Evolutionary conservation across 495 filamentous ascomycete genomes (phyloP).

Genomic region (Clavariopsis aquatica): DNA sequence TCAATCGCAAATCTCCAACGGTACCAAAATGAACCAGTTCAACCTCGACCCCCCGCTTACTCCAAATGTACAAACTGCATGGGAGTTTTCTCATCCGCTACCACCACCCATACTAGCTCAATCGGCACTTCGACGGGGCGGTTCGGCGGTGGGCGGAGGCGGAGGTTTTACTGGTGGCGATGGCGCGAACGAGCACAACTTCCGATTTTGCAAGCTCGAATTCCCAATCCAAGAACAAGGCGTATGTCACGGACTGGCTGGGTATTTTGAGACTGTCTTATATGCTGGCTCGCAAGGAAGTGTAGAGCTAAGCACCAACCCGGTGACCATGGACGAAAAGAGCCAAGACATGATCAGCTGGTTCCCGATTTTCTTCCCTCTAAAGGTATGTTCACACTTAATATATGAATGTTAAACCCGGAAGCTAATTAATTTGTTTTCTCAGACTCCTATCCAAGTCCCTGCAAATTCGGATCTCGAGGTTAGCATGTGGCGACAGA

Average conservation of each 20-base stretch:
- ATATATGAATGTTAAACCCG: not conserved
- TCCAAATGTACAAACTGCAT: conserved; percentile 64
- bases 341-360: conserved; percentile 96
- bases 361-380: conserved; percentile 97
- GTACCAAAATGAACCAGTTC: conserved; percentile 15
- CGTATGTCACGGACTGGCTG: conserved; percentile 85
- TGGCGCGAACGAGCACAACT: conserved; percentile 82
- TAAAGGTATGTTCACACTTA: conserved; percentile 66
- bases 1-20: conserved; percentile 12
- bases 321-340: conserved; percentile 87
- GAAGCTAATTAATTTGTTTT: conserved; percentile 24
- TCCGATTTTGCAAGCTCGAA: conserved; percentile 68
- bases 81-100: conserved; percentile 68
- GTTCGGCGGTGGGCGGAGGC: conserved; percentile 50
- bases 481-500: conserved; percentile 91
- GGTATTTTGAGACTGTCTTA: conserved; percentile 93
- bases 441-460: conserved; percentile 80
- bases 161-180: conserved; percentile 52
- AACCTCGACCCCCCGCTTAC: conserved; percentile 47
- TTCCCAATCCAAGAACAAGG: conserved; percentile 74
- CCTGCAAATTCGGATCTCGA: conserved; percentile 82
- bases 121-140: conserved; percentile 58
- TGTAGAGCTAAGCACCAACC: conserved; percentile 88
- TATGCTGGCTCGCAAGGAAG: conserved; percentile 58
- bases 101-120: conserved; percentile 53